These are phyloP conservation scores for Gnomoniopsis sp. DNA, from an alignment of 2,329 filamentous ascomycete species.

Conservation along the genomic window DNA sequence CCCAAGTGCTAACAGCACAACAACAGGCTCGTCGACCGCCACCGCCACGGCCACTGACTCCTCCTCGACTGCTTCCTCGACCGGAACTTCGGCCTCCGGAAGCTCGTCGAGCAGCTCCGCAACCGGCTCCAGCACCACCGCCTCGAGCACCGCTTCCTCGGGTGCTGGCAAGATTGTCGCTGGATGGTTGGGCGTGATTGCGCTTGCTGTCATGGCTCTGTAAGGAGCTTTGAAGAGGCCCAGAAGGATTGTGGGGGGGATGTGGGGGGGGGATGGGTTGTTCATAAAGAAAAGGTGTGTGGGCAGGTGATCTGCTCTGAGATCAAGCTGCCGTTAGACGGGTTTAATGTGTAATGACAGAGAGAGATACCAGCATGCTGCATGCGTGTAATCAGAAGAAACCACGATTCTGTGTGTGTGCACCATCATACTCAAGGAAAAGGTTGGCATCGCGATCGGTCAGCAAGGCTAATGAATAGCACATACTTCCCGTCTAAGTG, in stretches of 20 bases:
- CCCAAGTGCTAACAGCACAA: background rate
- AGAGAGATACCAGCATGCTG: background rate
- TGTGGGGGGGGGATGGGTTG: background rate
- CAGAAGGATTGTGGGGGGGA: background rate
- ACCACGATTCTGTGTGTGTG: background rate
- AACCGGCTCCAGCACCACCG: background rate
- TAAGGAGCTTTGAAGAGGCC: background rate
- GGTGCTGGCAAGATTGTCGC: slow-evolving; percentile 15
- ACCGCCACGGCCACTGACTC: slow-evolving; percentile 5
- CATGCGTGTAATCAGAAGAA: background rate
- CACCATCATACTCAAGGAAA: background rate
- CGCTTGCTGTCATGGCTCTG: slow-evolving; percentile 16
- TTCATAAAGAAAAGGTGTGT: background rate
- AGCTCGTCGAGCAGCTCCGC: background rate
- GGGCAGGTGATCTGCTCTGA: background rate
- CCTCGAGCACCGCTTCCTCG: slow-evolving; percentile 1
- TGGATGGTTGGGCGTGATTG: slow-evolving; percentile 12
- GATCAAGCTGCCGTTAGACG: background rate
- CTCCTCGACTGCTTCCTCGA: background rate
- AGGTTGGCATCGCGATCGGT: background rate
- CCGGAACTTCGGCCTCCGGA: background rate
- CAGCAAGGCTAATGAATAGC: background rate
- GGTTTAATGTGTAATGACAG: slow-evolving; percentile 6
- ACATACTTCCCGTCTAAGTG: background rate
- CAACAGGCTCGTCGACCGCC: slow-evolving; percentile 4